Evolutionary conservation across 305 asterid species (phyloP), one percentile per base, ranked within the genome.

Genomic region (Fraxinus velutina): DNA sequence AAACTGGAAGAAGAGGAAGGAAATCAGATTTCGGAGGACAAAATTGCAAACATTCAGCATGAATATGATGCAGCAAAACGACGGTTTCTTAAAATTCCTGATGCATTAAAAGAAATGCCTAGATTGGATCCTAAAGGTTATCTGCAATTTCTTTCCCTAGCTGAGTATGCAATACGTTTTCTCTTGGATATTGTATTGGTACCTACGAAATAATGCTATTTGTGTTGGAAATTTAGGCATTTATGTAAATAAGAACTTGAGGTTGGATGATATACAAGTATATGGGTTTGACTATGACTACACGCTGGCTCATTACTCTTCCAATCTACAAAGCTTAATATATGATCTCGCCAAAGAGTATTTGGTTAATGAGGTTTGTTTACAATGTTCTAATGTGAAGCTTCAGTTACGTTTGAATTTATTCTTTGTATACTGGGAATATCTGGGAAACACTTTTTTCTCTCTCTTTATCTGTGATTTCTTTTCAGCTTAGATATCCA

Each of bases 211-310:
- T 24, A 52, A 32, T 85, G 80, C 64, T 85, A 33, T 71, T 76
- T 87, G 32, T 73, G 70, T 80, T 90, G 84, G 78, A 70, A 33
- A 85, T 85, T 78, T 82, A 95, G 99, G 99, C 89, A 89, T 95
- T 78, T 92, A 93, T 62, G 95, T 88, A 8, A 95, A 95, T 88
- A 92, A 92, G 87, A 94, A 94, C 86, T 81, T 95, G 95, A 91
- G 98, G 83, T 78, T 95, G 96, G 97, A 95, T 86, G 86, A 90
- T 79, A 84, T 95, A 84, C 90, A 91, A 89, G 99, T 95, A 30
- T 95, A 89, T 30, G 99, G 99, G 78, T 95, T 95, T 85, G 99
- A 95, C 86, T 95, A 95, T 79, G 99, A 95, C 89, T 95, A 95
- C 86, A 95, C 99, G 50, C 86, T 95, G 93, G 99, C 98, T 2